These are phyloP conservation scores for Microsporum audouinii DNA, from an alignment of 2,329 filamentous ascomycete species.

Conservation along the genomic window DNA sequence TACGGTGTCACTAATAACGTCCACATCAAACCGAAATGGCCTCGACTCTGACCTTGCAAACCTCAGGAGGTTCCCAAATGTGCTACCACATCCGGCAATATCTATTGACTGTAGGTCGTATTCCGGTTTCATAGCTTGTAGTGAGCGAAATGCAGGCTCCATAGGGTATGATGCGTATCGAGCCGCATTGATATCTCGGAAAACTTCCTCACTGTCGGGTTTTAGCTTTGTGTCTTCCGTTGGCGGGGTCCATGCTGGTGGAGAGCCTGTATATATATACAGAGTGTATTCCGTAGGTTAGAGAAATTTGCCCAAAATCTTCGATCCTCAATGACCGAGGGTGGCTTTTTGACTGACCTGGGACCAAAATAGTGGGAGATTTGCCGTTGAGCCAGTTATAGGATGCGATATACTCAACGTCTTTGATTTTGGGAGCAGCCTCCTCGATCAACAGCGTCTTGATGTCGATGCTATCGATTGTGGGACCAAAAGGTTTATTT, in stretches of 20 bases:
- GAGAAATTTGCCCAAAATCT: neutral
- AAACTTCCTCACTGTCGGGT: slow-evolving; percentile 37
- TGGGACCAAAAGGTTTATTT: neutral
- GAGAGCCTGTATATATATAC: slow-evolving; percentile 32
- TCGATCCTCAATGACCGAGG: neutral
- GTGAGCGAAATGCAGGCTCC: slow-evolving; percentile 36
- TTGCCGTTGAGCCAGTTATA: slow-evolving; percentile 41
- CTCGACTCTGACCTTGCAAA: slow-evolving; percentile 9
- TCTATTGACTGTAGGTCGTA: slow-evolving; percentile 35
- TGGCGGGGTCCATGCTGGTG: slow-evolving; percentile 42
- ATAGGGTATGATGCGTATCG: slow-evolving; percentile 29
- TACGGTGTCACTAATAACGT: slow-evolving; percentile 45
- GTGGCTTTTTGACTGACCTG: slow-evolving; percentile 26
- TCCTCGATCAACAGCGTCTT: neutral
- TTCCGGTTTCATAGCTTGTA: slow-evolving; percentile 30
- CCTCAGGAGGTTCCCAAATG: slow-evolving; percentile 47
- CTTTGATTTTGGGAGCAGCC: slow-evolving; percentile 23
- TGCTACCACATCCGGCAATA: slow-evolving; percentile 50
- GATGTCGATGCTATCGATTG: neutral
- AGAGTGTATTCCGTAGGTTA: too few relatives aligned
- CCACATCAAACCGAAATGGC: slow-evolving; percentile 26
- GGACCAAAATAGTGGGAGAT: slow-evolving; percentile 34
- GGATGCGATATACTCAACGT: slow-evolving; percentile 37
- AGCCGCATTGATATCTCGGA: slow-evolving; percentile 34
- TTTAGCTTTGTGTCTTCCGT: slow-evolving; percentile 24